Evolutionary conservation across 805 yeast genomes (phyloP).

Genomic region (Hanseniaspora osmophila): DNA sequence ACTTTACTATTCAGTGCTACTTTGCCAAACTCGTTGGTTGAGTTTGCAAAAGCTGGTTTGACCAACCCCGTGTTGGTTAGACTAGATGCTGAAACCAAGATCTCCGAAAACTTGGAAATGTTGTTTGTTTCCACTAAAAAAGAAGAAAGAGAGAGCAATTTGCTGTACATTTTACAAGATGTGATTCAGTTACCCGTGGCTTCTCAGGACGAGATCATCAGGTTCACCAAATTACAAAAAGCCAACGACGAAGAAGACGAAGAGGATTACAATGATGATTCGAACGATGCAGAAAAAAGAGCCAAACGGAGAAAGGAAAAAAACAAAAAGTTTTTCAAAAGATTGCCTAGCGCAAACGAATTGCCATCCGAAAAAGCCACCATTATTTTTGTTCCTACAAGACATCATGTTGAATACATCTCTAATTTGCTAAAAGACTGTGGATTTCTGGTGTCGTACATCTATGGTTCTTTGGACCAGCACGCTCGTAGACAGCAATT

Average conservation of each 20-base stretch:
- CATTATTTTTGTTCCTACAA: constrained; percentile 88
- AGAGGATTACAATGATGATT: constrained; percentile 36
- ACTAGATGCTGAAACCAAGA: constrained; percentile 81
- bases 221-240: constrained; percentile 30
- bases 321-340: constrained; percentile 26
- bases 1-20: constrained; percentile 90
- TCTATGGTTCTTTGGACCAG: constrained; percentile 91
- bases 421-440: constrained; percentile 53
- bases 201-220: constrained; percentile 43
- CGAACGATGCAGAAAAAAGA: constrained; percentile 26
- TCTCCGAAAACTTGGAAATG: constrained; percentile 85
- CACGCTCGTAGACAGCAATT: constrained; percentile 85
- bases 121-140: constrained; percentile 68
- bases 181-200: constrained; percentile 77
- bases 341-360: constrained; percentile 65
- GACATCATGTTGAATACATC: constrained; percentile 93
- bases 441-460: constrained; percentile 78
- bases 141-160: constrained; percentile 79
- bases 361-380: constrained; percentile 80
- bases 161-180: constrained; percentile 63
- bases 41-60: constrained; percentile 94
- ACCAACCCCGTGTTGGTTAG: constrained; percentile 85
- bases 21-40: constrained; percentile 79
- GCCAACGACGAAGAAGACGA: constrained; percentile 36
- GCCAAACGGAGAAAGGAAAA: constrained; percentile 16